Evolutionary conservation across 345 rosid species (phyloP).

Genomic region (Conringia planisiliqua): DNA sequence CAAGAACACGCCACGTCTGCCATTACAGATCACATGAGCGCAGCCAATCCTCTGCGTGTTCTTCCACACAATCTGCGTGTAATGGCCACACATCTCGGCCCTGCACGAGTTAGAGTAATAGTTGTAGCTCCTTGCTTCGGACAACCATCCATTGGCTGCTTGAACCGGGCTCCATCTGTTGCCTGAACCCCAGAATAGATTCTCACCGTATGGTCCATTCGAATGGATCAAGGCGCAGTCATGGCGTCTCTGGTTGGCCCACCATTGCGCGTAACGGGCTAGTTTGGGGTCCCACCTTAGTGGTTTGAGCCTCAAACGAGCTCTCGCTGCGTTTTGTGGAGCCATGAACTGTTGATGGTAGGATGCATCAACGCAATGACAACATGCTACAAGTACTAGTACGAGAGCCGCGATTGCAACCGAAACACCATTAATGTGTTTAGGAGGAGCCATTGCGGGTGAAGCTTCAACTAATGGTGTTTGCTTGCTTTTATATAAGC

Average conservation of each 20-base stretch:
- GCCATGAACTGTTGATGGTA: constrained; percentile 45
- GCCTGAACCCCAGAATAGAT: constrained; percentile 95
- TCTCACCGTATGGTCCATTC: constrained; percentile 85
- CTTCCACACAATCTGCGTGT: constrained; percentile 83
- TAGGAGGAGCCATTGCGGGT: constrained; percentile 22
- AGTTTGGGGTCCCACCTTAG: constrained; percentile 54
- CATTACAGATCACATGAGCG: constrained; percentile 52
- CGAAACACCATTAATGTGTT: constrained; percentile 14
- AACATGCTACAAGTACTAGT: constrained; percentile 9
- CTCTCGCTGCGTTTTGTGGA: constrained; percentile 72
- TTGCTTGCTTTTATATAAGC: constrained; percentile 12
- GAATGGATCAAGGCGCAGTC: constrained; percentile 81
- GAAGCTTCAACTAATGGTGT: constrained; percentile 12
- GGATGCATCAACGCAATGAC: constrained; percentile 16
- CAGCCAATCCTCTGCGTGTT: constrained; percentile 61
- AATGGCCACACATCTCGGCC: constrained; percentile 68
- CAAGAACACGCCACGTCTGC: constrained; percentile 58
- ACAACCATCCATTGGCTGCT: constrained; percentile 65
- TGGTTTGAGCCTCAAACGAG: constrained; percentile 45
- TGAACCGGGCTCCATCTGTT: constrained; percentile 62
- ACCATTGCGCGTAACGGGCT: constrained; percentile 55
- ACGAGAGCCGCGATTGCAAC: constrained; percentile 18
- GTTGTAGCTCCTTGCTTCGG: constrained; percentile 53
- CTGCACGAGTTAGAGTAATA: constrained; percentile 58
- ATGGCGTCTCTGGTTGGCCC: constrained; percentile 52